phyloP scores from a whole-genome alignment of 2,329 filamentous ascomycete species.

The Sarocladiaceae sp. region DNA sequence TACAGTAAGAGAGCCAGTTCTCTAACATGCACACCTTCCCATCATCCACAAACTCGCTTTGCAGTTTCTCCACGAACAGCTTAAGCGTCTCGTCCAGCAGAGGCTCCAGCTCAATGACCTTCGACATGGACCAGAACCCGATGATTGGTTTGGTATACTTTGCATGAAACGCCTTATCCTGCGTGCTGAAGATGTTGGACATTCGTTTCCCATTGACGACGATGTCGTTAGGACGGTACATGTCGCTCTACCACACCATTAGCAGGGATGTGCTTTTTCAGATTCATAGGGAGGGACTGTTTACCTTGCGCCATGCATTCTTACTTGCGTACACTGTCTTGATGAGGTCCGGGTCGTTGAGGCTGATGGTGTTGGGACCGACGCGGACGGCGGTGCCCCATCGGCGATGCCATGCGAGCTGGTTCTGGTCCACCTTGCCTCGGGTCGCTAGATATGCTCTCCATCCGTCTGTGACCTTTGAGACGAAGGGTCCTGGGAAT shows the following conservation, averaged over 20 bases:
- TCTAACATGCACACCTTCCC: conserved; percentile 13
- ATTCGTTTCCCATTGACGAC: conserved; percentile 14
- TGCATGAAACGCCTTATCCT: conserved; percentile 13
- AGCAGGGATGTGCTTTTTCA: too few relatives aligned
- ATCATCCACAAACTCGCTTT: conserved; percentile 11
- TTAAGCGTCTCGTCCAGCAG: conserved; percentile 15
- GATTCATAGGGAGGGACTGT: neutral
- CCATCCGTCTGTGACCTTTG: conserved; percentile 13
- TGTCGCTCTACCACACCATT: conserved; percentile 13
- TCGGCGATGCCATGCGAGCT: conserved; percentile 13
- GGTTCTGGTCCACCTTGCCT: conserved; percentile 11
- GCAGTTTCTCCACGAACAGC: conserved; percentile 10
- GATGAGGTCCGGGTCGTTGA: conserved; percentile 14
- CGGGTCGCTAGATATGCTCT: conserved; percentile 11
- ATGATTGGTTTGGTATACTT: conserved; percentile 14
- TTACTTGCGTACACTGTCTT: conserved; percentile 15
- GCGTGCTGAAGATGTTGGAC: conserved; percentile 17
- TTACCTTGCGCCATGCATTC: conserved; percentile 14
- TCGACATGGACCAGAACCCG: conserved; percentile 13
- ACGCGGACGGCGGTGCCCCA: conserved; percentile 15
- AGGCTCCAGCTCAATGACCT: conserved; percentile 14
- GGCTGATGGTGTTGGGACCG: conserved; percentile 14
- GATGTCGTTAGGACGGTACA: conserved; percentile 16
- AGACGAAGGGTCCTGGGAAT: conserved; percentile 12
- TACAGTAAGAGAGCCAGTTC: conserved; percentile 15